These are phyloP conservation scores for Coemansia sp. DNA, from an alignment of 192 early-diverging fungal species.

Conservation along the genomic window DNA sequence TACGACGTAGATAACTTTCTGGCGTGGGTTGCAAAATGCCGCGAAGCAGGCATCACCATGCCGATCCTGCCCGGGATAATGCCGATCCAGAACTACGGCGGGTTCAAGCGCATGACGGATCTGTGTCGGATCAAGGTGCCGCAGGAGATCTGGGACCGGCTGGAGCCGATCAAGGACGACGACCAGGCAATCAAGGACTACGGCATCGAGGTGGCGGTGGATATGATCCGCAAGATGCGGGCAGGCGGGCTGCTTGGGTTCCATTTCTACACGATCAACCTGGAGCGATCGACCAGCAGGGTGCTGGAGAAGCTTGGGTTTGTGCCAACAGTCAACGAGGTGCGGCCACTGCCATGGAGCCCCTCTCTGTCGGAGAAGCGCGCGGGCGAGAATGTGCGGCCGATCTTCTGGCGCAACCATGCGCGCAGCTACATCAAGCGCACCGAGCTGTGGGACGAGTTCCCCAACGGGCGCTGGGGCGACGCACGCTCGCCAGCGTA, in stretches of 20 bases:
- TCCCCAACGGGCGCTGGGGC: constrained; percentile 98
- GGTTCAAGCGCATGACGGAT: constrained; percentile 90
- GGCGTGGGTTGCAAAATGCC: constrained; percentile 73
- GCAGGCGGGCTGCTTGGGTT: constrained; percentile 75
- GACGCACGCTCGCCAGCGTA: constrained; percentile 91
- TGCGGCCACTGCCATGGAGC: constrained; percentile 65
- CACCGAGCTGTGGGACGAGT: constrained; percentile 96
- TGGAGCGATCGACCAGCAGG: constrained; percentile 83
- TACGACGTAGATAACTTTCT: constrained; percentile 89
- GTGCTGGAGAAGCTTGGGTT: constrained; percentile 85
- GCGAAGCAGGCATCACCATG: constrained; percentile 72
- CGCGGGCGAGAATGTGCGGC: constrained; percentile 93
- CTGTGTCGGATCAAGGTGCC: constrained; percentile 89
- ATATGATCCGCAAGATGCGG: constrained; percentile 80
- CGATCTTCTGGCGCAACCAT: constrained; percentile 98
- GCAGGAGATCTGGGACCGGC: constrained; percentile 72
- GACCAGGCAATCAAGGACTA: constrained; percentile 96
- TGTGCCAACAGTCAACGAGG: constrained; percentile 67
- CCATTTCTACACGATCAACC: constrained; percentile 96
- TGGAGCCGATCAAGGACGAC: constrained; percentile 98
- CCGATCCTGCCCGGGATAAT: constrained; percentile 95
- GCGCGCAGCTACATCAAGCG: constrained; percentile 86
- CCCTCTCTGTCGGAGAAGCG: constrained; percentile 82
- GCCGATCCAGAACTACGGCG: constrained; percentile 93
- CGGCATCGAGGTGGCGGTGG: constrained; percentile 78